These are phyloP conservation scores for Nannochloropsis granulata DNA, from an alignment of 108 stramenopile species.

Conservation along the genomic window DNA sequence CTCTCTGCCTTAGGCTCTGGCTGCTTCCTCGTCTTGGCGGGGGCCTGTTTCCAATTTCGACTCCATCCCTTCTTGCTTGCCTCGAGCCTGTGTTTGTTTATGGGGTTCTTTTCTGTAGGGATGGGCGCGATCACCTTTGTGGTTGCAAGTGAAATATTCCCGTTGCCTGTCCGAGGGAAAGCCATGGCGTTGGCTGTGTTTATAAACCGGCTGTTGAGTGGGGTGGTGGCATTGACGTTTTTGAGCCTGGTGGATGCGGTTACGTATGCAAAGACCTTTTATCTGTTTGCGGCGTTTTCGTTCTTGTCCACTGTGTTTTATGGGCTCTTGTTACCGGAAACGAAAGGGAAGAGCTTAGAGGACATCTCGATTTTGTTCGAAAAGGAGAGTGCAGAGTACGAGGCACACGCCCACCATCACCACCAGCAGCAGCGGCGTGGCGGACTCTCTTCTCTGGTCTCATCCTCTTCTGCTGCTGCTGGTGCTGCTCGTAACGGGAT, in stretches of 20 bases:
- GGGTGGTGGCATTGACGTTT: constrained; percentile 30
- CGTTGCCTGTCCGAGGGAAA: constrained; percentile 27
- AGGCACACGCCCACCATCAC: not conserved
- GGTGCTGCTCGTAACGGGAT: too few species aligned
- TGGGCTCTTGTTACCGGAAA: constrained; percentile 13
- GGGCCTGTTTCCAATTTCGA: not conserved
- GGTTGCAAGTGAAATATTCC: constrained; percentile 36
- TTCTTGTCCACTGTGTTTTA: constrained; percentile 12
- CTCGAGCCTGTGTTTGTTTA: constrained; percentile 28
- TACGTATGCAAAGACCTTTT: constrained; percentile 22
- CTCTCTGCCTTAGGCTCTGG: not conserved
- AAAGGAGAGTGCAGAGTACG: not conserved
- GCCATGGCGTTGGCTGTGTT: constrained; percentile 36
- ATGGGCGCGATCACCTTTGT: constrained; percentile 37
- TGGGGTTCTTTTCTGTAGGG: constrained; percentile 30
- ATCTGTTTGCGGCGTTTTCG: constrained; percentile 15
- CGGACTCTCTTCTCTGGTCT: too few species aligned
- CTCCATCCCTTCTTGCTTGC: not conserved
- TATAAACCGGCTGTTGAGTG: constrained; percentile 28
- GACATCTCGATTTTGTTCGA: constrained; percentile 5
- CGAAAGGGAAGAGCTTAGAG: constrained; percentile 15
- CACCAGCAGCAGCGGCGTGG: too few species aligned
- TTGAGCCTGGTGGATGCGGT: constrained; percentile 3
- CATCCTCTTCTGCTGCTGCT: too few species aligned
- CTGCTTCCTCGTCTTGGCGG: constrained; percentile 14